Conservation (phyloP, 75 land plant genomes). For the Picea glauca region DNA sequence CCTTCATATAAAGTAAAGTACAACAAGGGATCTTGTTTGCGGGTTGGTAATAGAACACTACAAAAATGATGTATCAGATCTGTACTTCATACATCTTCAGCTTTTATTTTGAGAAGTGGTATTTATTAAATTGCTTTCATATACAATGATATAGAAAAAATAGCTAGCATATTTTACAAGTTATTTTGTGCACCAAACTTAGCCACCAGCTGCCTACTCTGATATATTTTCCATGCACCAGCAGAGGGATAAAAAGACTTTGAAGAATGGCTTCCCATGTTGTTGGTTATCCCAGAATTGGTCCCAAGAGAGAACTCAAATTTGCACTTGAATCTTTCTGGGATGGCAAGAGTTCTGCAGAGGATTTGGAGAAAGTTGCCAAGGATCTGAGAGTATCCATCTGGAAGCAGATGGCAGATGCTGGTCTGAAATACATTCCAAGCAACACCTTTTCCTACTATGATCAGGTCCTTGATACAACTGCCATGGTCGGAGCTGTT, state of each 20-base stretch:
- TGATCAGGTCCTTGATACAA: conserved; percentile 44
- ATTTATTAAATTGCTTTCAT: no score
- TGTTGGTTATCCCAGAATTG: conserved; percentile 34
- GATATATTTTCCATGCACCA: no score
- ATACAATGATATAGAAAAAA: no score
- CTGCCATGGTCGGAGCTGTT: conserved; percentile 43
- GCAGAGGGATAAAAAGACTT: background rate
- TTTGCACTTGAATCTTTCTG: conserved; percentile 50
- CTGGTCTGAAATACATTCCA: conserved; percentile 32
- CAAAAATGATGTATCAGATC: no score
- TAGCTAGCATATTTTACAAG: no score
- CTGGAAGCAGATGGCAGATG: conserved; percentile 45
- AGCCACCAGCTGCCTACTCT: no score
- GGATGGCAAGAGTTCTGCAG: conserved; percentile 35
- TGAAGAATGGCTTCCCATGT: conserved; percentile 31
- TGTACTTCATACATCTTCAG: no score
- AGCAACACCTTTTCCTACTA: conserved; percentile 53
- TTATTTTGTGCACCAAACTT: no score
- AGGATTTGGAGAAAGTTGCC: conserved; percentile 34
- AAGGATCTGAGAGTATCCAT: conserved; percentile 38
- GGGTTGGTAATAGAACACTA: no score
- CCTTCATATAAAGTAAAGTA: no score
- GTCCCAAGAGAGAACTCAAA: conserved; percentile 48
- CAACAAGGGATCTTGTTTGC: no score
- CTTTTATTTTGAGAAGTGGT: no score